Percentiles rank a stretch among this genome's conserved stretches.
Evolutionary conservation across 1,284 basidiomycete species (phyloP).

Genomic region (Apiotrichum gamsii): DNA sequence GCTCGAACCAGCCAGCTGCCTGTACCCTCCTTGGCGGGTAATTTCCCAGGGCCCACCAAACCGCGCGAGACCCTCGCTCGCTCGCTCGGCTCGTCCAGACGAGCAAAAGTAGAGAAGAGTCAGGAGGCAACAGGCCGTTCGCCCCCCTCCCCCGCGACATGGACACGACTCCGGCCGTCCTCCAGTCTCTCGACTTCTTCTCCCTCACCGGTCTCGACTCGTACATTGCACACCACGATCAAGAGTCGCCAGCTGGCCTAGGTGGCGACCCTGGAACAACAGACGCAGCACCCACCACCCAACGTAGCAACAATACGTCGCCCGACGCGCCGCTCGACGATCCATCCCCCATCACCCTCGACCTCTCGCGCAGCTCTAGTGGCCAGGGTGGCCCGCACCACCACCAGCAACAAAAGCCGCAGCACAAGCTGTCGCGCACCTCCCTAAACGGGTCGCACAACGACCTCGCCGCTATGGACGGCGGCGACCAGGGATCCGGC

Average conservation of each 20-base stretch:
- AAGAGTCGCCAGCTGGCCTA: neutral
- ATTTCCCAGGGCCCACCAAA: too few relatives aligned
- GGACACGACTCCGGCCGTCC: neutral
- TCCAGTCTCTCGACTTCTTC: slow-evolving; percentile 17
- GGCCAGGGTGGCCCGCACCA: slow-evolving; percentile 1
- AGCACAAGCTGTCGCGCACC: neutral
- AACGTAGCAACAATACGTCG: neutral
- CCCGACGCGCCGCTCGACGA: slow-evolving; percentile 15
- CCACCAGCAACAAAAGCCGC: neutral
- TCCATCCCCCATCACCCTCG: slow-evolving; percentile 17
- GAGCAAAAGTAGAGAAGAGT: too few relatives aligned
- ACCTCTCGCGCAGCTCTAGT: slow-evolving; percentile 4
- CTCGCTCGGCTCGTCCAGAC: too few relatives aligned
- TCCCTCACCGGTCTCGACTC: slow-evolving; percentile 17
- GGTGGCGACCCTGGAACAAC: too few relatives aligned
- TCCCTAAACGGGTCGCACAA: neutral
- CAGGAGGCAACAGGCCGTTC: too few relatives aligned
- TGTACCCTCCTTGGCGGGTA: too few relatives aligned
- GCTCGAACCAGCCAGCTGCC: too few relatives aligned
- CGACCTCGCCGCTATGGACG: slow-evolving; percentile 5
- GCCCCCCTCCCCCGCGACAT: neutral
- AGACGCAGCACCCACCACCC: too few relatives aligned
- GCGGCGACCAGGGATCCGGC: neutral
- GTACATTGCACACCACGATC: slow-evolving; percentile 1
- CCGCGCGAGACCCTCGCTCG: too few relatives aligned